Evolutionary conservation across 2,329 filamentous ascomycete genomes (phyloP).

Genomic region (Botrytis hyacinthi): DNA sequence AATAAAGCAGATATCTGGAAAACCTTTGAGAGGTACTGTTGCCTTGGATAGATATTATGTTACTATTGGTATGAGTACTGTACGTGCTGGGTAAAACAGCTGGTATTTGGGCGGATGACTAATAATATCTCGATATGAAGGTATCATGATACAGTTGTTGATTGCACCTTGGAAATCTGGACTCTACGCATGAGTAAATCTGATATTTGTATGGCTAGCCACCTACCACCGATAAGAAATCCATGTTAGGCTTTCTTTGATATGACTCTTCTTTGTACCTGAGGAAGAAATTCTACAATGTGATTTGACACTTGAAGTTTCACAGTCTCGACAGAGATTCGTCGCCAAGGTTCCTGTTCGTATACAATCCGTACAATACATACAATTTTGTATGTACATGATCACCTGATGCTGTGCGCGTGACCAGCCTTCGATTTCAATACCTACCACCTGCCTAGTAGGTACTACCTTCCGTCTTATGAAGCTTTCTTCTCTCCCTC

Average conservation of each 20-base stretch:
- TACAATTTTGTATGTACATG: not conserved
- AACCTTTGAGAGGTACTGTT: slow-evolving; percentile 7
- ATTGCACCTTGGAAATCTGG: not conserved
- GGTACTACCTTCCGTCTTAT: not conserved
- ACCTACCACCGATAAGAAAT: not conserved
- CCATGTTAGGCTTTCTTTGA: not conserved
- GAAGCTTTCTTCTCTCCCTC: not conserved
- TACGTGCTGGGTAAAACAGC: not conserved
- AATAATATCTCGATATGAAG: not conserved
- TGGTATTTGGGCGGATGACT: not conserved
- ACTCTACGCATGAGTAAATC: not conserved
- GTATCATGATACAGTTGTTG: not conserved
- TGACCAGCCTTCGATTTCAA: not conserved
- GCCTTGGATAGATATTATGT: slow-evolving; percentile 10
- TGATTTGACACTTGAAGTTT: not conserved
- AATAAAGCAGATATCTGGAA: slow-evolving; percentile 20
- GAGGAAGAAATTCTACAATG: not conserved
- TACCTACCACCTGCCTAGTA: not conserved
- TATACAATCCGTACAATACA: not conserved
- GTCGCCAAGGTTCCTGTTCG: not conserved
- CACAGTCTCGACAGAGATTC: not conserved
- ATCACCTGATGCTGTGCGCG: slow-evolving; percentile 1
- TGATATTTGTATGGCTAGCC: not conserved
- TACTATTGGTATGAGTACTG: not conserved
- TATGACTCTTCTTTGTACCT: slow-evolving; percentile 4